These are phyloP conservation scores for Fusarium pininemorale DNA, from an alignment of 2,329 filamentous ascomycete species.

Conservation along the genomic window DNA sequence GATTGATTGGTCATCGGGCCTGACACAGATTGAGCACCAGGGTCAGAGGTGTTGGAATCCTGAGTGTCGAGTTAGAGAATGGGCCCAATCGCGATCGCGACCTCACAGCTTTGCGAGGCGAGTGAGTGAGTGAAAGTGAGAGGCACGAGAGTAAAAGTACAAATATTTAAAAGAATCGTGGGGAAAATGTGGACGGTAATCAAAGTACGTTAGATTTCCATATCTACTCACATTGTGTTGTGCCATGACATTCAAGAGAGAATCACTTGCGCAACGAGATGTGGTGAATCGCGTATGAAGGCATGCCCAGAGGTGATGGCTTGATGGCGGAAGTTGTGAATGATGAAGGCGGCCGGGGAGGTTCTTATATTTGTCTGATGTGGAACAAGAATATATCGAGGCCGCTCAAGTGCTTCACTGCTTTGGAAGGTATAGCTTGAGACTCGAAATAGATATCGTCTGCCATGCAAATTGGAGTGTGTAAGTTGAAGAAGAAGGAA, in stretches of 20 bases:
- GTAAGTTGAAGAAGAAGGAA: constrained; percentile 48
- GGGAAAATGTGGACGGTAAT: constrained; percentile 32
- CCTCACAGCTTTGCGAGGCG: constrained; percentile 24
- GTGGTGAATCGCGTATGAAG: constrained; percentile 45
- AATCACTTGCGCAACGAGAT: constrained; percentile 49
- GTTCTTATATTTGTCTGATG: not conserved
- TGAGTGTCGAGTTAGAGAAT: constrained; percentile 39
- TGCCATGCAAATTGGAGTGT: constrained; percentile 44
- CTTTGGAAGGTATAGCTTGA: constrained; percentile 20
- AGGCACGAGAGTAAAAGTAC: constrained; percentile 4
- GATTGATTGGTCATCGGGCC: constrained; percentile 59
- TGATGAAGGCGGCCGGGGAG: constrained; percentile 23
- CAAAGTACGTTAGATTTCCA: constrained; percentile 14
- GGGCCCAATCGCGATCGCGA: constrained; percentile 33
- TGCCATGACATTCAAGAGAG: constrained; percentile 49
- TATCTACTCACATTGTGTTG: constrained; percentile 50
- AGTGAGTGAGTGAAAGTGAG: constrained; percentile 16
- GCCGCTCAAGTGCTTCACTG: not conserved
- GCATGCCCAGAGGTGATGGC: constrained; percentile 45
- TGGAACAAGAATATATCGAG: constrained; percentile 1
- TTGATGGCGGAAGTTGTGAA: constrained; percentile 34
- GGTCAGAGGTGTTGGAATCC: constrained; percentile 49
- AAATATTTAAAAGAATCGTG: constrained; percentile 20
- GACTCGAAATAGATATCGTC: constrained; percentile 40
- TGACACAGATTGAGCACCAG: constrained; percentile 46